Conservation (phyloP, 495 filamentous ascomycete genomes). For the Pyrenula aspistea region DNA sequence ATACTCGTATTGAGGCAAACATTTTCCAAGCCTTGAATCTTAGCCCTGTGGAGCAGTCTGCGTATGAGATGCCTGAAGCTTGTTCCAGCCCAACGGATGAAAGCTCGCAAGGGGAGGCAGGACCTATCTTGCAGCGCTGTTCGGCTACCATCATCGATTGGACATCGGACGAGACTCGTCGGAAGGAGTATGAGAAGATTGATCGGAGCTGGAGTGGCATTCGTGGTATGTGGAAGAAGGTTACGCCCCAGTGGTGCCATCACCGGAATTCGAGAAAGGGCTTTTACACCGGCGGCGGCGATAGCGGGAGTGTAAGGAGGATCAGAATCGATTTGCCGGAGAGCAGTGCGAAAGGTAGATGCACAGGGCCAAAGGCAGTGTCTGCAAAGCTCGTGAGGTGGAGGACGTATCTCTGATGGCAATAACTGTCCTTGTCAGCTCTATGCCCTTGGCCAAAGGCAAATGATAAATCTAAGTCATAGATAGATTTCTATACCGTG, state of each 20-base stretch:
- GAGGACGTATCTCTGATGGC: background rate
- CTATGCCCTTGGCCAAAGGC: background rate
- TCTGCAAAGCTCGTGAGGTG: conserved; percentile 3
- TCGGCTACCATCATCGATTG: conserved; percentile 36
- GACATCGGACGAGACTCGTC: conserved; percentile 33
- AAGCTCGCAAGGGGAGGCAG: background rate
- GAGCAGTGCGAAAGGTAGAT: conserved; percentile 5
- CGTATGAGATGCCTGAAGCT: background rate
- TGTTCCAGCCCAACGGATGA: background rate
- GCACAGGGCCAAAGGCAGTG: background rate
- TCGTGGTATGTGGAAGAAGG: conserved; percentile 29
- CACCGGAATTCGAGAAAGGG: conserved; percentile 17
- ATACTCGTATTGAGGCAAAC: background rate
- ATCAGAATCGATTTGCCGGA: conserved; percentile 38
- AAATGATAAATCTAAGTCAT: background rate
- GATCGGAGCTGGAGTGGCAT: conserved; percentile 33
- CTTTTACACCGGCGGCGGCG: conserved; percentile 26
- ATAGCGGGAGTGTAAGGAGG: conserved; percentile 31
- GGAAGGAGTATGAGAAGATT: conserved; percentile 36
- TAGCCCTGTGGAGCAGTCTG: background rate
- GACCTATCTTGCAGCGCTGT: background rate
- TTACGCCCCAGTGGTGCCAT: conserved; percentile 31
- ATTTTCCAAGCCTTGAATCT: background rate
- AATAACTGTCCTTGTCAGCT: background rate
- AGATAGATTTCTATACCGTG: no score